Evolutionary conservation across 2,329 filamentous ascomycete species (phyloP).

Genomic region (Ophiostoma ulmi): DNA sequence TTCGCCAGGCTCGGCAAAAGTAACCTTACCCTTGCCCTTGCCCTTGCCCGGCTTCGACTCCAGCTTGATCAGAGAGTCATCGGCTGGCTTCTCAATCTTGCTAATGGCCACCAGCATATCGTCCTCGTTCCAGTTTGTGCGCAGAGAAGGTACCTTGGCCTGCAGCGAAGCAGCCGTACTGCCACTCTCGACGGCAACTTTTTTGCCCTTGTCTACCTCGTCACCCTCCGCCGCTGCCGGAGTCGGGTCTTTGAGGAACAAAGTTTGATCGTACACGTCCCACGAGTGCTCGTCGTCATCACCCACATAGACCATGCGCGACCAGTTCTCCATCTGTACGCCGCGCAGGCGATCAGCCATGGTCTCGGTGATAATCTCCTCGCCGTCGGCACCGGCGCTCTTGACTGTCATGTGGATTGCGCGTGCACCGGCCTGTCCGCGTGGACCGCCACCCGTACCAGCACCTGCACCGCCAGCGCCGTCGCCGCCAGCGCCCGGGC

Average conservation of each 20-base stretch:
- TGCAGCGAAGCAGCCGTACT: slow-evolving; percentile 34
- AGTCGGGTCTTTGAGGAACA: slow-evolving; percentile 48
- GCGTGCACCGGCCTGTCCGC: slow-evolving; percentile 51
- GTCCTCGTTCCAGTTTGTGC: slow-evolving; percentile 41
- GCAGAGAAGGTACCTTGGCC: slow-evolving; percentile 37
- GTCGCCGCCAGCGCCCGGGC: slow-evolving; percentile 32
- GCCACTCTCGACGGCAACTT: slow-evolving; percentile 24
- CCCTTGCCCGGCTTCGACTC: slow-evolving; percentile 18
- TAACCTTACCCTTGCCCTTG: slow-evolving; percentile 25
- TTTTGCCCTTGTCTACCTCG: slow-evolving; percentile 31
- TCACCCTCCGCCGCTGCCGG: slow-evolving; percentile 26
- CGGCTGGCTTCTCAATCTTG: slow-evolving; percentile 33
- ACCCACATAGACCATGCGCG: slow-evolving; percentile 71
- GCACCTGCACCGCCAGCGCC: slow-evolving; percentile 24
- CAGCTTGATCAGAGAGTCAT: neutral
- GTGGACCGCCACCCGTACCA: slow-evolving; percentile 23
- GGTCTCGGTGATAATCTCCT: slow-evolving; percentile 59
- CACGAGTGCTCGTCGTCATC: slow-evolving; percentile 73
- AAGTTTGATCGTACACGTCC: slow-evolving; percentile 66
- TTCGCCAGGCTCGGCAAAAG: neutral
- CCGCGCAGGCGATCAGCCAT: slow-evolving; percentile 69
- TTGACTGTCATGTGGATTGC: slow-evolving; percentile 86
- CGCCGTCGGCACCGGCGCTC: slow-evolving; percentile 58
- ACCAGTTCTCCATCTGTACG: slow-evolving; percentile 81
- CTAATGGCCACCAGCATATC: slow-evolving; percentile 45